These are phyloP conservation scores for Podospora australis DNA, from an alignment of 495 filamentous ascomycete species.

Conservation along the genomic window DNA sequence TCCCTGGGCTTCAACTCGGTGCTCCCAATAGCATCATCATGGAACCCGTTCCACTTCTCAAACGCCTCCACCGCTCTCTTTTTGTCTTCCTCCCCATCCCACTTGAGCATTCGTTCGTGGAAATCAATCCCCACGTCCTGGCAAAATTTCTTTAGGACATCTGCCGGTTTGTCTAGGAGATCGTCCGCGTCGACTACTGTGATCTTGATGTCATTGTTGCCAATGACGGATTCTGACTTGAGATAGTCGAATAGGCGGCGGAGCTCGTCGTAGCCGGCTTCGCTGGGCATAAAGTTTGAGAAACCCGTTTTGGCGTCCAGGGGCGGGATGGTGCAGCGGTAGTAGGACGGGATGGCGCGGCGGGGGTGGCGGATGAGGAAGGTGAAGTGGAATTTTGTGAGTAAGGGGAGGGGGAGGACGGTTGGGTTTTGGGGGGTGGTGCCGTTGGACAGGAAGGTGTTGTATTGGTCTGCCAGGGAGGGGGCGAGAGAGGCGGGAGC, in stretches of 20 bases:
- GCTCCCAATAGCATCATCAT: slow-evolving; percentile 85
- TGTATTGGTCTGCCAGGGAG: slow-evolving; percentile 51
- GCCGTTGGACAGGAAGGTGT: slow-evolving; percentile 57
- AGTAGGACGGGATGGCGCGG: slow-evolving; percentile 82
- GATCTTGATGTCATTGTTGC: slow-evolving; percentile 39
- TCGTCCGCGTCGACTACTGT: slow-evolving; percentile 95
- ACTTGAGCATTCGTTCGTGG: slow-evolving; percentile 65
- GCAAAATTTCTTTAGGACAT: slow-evolving; percentile 71
- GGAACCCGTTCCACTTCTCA: slow-evolving; percentile 95
- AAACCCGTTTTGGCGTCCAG: slow-evolving; percentile 77
- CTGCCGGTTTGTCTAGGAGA: slow-evolving; percentile 72
- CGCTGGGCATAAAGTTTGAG: slow-evolving; percentile 71
- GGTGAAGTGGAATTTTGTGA: slow-evolving; percentile 81
- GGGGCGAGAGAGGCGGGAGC: slow-evolving; percentile 64
- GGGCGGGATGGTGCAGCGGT: slow-evolving; percentile 91
- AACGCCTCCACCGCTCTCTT: slow-evolving; percentile 59
- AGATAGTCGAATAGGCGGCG: slow-evolving; percentile 81
- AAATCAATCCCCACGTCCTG: slow-evolving; percentile 69
- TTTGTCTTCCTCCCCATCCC: slow-evolving; percentile 69
- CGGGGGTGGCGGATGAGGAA: slow-evolving; percentile 95
- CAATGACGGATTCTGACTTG: slow-evolving; percentile 44
- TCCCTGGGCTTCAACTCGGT: slow-evolving; percentile 61
- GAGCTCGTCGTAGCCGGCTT: slow-evolving; percentile 87
- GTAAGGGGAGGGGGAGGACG: slow-evolving; percentile 62
- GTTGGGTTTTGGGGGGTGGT: slow-evolving; percentile 62